Percentiles rank a stretch among this genome's conserved stretches.
These are phyloP conservation scores for Hypoxylon sp. DNA, from an alignment of 2,329 filamentous ascomycete genomes.

Conservation along the genomic window DNA sequence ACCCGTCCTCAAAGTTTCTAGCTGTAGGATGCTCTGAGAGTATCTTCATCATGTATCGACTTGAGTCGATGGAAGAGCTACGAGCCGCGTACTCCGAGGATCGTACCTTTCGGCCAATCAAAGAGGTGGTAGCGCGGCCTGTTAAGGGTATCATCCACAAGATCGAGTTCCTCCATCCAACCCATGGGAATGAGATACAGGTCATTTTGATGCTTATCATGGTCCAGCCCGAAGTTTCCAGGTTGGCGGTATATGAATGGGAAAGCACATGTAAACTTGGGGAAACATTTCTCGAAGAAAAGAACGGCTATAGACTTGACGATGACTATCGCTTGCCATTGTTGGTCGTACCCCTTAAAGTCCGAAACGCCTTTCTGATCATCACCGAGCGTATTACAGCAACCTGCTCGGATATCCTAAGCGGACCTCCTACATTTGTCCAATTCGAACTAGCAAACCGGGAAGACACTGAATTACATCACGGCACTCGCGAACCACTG, in stretches of 20 bases:
- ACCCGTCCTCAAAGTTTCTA: conserved; percentile 78
- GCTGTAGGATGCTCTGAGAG: conserved; percentile 80
- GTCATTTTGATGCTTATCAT: conserved; percentile 82
- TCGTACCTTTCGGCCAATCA: conserved; percentile 71
- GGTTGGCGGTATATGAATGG: conserved; percentile 74
- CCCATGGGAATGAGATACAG: conserved; percentile 74
- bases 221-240: conserved; percentile 63
- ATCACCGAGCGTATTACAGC: conserved; percentile 73
- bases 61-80: conserved; percentile 70
- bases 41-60: conserved; percentile 78
- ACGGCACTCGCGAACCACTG: conserved; percentile 67
- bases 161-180: conserved; percentile 87
- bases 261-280: conserved; percentile 65
- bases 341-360: conserved; percentile 79
- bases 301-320: conserved; percentile 65
- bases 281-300: conserved; percentile 62
- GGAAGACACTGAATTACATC: conserved; percentile 61
- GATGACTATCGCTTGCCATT: conserved; percentile 72
- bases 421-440: conserved; percentile 65
- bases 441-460: conserved; percentile 60
- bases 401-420: conserved; percentile 68
- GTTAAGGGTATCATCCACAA: conserved; percentile 84
- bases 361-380: conserved; percentile 78
- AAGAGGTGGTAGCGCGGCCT: conserved; percentile 58
- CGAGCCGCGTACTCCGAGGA: conserved; percentile 63